Conservation (phyloP, 2,329 filamentous ascomycete species). For the Beauveria rudraprayagi region DNA sequence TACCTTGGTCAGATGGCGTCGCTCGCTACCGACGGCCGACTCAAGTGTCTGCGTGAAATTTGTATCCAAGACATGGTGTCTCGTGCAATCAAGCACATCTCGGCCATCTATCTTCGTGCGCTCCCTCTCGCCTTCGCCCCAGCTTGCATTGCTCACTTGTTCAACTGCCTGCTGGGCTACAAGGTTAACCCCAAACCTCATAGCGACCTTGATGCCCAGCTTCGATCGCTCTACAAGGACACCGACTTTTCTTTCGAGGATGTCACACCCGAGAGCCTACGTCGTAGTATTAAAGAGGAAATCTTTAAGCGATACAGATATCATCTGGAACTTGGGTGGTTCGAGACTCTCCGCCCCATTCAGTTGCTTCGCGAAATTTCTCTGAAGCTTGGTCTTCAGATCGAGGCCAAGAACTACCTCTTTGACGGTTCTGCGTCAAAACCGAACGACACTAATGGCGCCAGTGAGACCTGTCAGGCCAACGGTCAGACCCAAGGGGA, state of each 20-base stretch:
- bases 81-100: conserved; percentile 91
- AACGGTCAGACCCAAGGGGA: conserved; percentile 36
- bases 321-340: conserved; percentile 61
- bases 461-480: conserved; percentile 26
- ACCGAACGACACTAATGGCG: conserved; percentile 22
- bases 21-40: conserved; percentile 60
- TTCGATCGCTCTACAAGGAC: conserved; percentile 72
- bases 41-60: conserved; percentile 70
- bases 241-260: conserved; percentile 74
- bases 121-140: conserved; percentile 74
- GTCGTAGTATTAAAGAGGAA: conserved; percentile 62
- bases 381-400: conserved; percentile 81
- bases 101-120: conserved; percentile 69
- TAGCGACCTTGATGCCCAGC: conserved; percentile 65
- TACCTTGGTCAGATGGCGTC: conserved; percentile 83
- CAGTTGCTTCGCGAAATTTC: conserved; percentile 86
- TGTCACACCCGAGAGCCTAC: conserved; percentile 65
- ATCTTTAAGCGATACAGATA: conserved; percentile 69
- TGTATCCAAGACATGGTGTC: conserved; percentile 87
- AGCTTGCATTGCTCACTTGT: conserved; percentile 71
- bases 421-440: conserved; percentile 24
- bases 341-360: conserved; percentile 57
- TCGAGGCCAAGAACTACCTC: conserved; percentile 58
- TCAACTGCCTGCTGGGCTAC: conserved; percentile 85
- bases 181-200: conserved; percentile 69